Base-by-base conservation (phyloP, 1,284 basidiomycete genomes). In the Agroathelia rolfsii region DNA sequence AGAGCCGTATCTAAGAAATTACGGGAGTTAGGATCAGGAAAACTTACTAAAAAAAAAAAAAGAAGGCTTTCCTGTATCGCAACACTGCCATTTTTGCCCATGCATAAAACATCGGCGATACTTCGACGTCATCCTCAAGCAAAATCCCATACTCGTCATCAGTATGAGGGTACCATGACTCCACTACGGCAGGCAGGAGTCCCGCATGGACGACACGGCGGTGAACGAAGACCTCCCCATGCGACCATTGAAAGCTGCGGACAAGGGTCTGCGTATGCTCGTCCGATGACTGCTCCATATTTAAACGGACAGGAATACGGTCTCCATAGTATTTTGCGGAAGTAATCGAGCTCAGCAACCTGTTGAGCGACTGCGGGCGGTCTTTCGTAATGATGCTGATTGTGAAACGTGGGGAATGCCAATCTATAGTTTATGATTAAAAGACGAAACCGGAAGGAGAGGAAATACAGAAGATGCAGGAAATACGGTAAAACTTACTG, bases 41-140 rank as follows among this genome's bases (percentile, higher is more conserved):
- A 6, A 20, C 15, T n/a, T 11, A 17, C 17, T 21, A n/a, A 36
- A n/a, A n/a, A 24, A 19, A 10, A 32, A 16, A 18, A 9, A 29
- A 22, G 32, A 19, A 14, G 4, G 48, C 58, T 43, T 50, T 85
- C 72, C 81, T 68, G 48, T 89, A 89, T 28, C 64, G 69, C 10
- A 89, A 58, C 34, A 88, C 51, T 5, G 69, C 49, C 64, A 86
- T 74, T 52, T 89, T 88, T 32, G 71, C 48, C 83, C 85, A 89
- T 3, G 80, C 82, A 47, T 84, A 88, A 52, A 84, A 86, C 11
- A 86, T 49, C 0, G 83, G 78, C 4, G 84, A 88, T 3, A 88
- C 53, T 48, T 89, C 86, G 5, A 86, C 65, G 48, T 89, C 85
- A 47, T 89, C 86, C 50, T 88, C 85, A 4, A 89, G 66, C 12